Percentiles rank a stretch among this genome's conserved stretches.
Evolutionary conservation across 352 stramenopile genomes (phyloP).

Genomic region (Pythium sp.): DNA sequence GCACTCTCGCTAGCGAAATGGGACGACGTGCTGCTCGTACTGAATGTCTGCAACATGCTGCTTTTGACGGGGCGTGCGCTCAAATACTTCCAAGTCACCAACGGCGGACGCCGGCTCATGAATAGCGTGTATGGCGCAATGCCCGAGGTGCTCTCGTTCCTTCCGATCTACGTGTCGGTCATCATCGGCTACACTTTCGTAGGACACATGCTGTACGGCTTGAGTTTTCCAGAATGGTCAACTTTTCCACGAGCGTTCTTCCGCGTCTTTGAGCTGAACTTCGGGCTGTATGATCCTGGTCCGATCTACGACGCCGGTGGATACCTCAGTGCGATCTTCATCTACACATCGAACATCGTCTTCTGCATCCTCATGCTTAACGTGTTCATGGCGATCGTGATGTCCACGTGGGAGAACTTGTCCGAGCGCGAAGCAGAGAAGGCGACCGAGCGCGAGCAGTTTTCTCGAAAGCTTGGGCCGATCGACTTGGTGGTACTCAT

Average conservation of each 20-base stretch:
- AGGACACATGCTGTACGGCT: conserved; percentile 65
- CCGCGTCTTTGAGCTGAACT: conserved; percentile 73
- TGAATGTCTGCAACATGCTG: conserved; percentile 70
- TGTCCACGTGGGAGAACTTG: conserved; percentile 65
- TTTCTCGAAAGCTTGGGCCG: conserved; percentile 34
- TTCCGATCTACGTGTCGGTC: conserved; percentile 62
- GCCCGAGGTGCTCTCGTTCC: conserved; percentile 65
- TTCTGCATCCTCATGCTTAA: conserved; percentile 82
- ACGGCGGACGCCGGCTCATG: conserved; percentile 59
- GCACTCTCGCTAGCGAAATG: conserved; percentile 44
- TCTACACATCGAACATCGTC: conserved; percentile 64
- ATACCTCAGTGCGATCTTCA: conserved; percentile 63
- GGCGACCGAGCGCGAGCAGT: conserved; percentile 41
- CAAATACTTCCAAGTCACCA: conserved; percentile 75
- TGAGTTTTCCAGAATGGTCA: conserved; percentile 60
- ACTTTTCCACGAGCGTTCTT: conserved; percentile 60
- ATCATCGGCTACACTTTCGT: conserved; percentile 73
- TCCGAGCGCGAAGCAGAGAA: conserved; percentile 53
- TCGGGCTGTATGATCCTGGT: conserved; percentile 63
- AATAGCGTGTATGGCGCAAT: conserved; percentile 70
- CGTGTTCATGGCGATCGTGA: conserved; percentile 77
- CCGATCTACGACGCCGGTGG: conserved; percentile 65
- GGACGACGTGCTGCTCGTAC: conserved; percentile 58
- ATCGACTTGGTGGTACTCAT: conserved; percentile 52
- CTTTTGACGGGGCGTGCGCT: conserved; percentile 56